Base-by-base conservation (phyloP, 2,329 filamentous ascomycete species). In the Apiospora hydei region DNA sequence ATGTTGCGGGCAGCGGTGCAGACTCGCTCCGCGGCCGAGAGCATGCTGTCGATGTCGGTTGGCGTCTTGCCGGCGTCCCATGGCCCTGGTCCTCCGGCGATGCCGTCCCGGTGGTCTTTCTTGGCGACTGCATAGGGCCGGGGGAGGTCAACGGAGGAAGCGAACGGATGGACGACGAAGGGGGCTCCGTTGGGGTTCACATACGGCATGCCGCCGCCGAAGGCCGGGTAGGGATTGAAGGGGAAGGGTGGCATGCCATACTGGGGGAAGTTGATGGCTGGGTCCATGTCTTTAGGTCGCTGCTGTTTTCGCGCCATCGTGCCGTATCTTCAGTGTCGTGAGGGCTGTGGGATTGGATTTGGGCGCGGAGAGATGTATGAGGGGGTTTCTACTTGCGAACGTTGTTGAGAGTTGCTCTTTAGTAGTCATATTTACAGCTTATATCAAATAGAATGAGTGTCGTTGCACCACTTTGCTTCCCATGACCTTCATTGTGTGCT, bases 101-200 rank as follows among this genome's bases (percentile, higher is more conserved):
- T 47, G 53, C 53, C 53, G 16, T 61, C 34, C 10, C 41, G 7
- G 41, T 64, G 30, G n/a, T 34, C 57, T 34, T 41, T 41, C 57
- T 24, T 64, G 34, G 21, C 57, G 41, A 64, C 18, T 11, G 21
- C 18, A 5, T 41, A 10, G 38, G 34, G 4, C 7, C 4, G 13
- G 30, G 57, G 3, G 30, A 41, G 34, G 30, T 46, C 43, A 11
- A 49, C 68, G 38, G 34, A 51, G 18, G 57, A 71, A 53, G 71
- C 74, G 44, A 64, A 71, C n/a, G 76, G 75, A 43, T 76, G 75
- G 34, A 76, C 30, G 34, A 75, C 73, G 64, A 76, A 74, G 11
- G 70, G 69, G 47, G 49, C 64, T 21, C 66, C 61, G 18, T 64
- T n/a, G 18, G 57, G 57, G 34, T 11, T 38, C 57, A 64, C 21